These are phyloP conservation scores for Quercus agrifolia DNA, from an alignment of 306 rosid genomes.

Conservation along the genomic window DNA sequence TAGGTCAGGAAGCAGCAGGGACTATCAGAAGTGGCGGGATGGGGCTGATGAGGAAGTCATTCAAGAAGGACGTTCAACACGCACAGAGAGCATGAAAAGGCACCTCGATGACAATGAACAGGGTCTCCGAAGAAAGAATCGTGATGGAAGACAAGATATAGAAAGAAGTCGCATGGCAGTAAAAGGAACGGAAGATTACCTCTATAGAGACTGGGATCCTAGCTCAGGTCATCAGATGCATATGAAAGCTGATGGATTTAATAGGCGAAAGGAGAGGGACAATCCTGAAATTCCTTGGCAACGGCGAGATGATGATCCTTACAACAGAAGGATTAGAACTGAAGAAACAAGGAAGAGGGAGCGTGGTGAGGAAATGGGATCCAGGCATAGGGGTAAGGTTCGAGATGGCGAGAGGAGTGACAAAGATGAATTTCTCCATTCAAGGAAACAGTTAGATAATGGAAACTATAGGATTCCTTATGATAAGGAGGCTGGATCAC, in stretches of 20 bases:
- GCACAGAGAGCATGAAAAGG: constrained; percentile 41
- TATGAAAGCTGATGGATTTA: constrained; percentile 65
- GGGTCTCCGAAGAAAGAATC: constrained; percentile 52
- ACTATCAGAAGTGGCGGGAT: constrained; percentile 66
- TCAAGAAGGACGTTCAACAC: constrained; percentile 67
- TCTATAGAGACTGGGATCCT: constrained; percentile 71
- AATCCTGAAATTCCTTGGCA: constrained; percentile 69
- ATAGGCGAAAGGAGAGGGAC: constrained; percentile 78
- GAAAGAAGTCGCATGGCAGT: constrained; percentile 54
- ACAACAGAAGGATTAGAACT: constrained; percentile 62
- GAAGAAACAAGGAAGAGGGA: constrained; percentile 93
- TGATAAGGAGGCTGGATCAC: constrained; percentile 74
- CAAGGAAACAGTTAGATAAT: constrained; percentile 74
- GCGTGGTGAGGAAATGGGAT: constrained; percentile 51
- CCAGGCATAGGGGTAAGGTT: constrained; percentile 59
- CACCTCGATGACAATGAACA: constrained; percentile 63
- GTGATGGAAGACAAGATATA: constrained; percentile 60
- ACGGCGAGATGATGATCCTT: constrained; percentile 77
- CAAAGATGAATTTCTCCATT: constrained; percentile 60
- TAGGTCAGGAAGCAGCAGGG: constrained; percentile 91
- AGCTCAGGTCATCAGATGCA: constrained; percentile 56
- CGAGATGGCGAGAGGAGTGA: constrained; percentile 75
- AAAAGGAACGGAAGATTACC: constrained; percentile 69
- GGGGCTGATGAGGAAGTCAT: constrained; percentile 87
- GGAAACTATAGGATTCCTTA: constrained; percentile 75